Base-by-base conservation (phyloP, 257 asterid species). In the Rubia yunnanensis region DNA sequence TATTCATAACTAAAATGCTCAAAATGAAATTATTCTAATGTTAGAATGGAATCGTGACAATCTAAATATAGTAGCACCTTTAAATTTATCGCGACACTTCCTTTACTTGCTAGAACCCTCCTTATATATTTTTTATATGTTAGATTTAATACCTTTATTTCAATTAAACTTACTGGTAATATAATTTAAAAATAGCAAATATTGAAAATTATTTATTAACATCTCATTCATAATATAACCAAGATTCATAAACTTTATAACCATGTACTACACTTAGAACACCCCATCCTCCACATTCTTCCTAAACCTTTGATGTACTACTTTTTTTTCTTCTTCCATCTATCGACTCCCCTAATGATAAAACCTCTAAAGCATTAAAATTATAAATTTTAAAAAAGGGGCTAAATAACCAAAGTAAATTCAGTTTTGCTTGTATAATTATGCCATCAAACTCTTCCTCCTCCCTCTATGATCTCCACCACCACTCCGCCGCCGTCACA, bases 401-500 rank as follows among this genome's bases (percentile, higher is more conserved):
- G 65, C 66, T 66, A 41, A 28, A 63, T 41, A 31, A 22, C 56
- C 60, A 31, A 26, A 2, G 60, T 65, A 65, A 67, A 60, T 35
- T 63, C 78, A 79, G 59, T 74, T 80, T 69, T 39, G 22, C 73
- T 73, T 79, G 91, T 81, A 79, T 83, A 76, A 65, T 64, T 73
- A 26, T 53, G 59, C 24, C 28, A 53, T 2, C 59, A 53, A 24
- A 53, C 6, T 53, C 59, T 8, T 3, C 58, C 58, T 18, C n/a
- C 58, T 52, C 57, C 23, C 7, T 44, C 1, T 10, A 9, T 20
- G 2, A 23, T 53, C 59, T 22, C 28, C 59, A 53, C 62, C 67
- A 44, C 65, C 20, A 54, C 32, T 44, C 82, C 26, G n/a, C 39
- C 50, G n/a, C 27, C 57, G n/a, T 87, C 88, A 89, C 97, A 90